Conservation (phyloP, 2,329 filamentous ascomycete genomes). For the Xylaria sp. region DNA sequence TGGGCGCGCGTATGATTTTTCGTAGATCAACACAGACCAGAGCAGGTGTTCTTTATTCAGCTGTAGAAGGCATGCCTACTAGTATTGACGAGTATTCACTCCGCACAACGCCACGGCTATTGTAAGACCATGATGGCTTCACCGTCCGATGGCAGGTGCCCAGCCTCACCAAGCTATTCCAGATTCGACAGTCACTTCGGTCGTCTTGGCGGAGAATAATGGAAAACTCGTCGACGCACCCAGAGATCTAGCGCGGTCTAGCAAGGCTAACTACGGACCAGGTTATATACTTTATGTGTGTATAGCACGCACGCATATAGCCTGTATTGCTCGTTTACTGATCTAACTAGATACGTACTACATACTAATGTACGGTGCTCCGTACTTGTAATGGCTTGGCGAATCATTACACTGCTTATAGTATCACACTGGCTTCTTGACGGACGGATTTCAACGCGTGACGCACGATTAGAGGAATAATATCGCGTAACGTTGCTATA, state of each 20-base stretch:
- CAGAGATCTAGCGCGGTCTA: constrained; percentile 22
- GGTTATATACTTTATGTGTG: background rate
- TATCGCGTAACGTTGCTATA: background rate
- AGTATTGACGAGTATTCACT: background rate
- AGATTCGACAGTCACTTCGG: constrained; percentile 8
- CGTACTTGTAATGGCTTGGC: background rate
- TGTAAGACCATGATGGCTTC: constrained; percentile 16
- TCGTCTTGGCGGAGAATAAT: constrained; percentile 4
- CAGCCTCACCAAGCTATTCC: background rate
- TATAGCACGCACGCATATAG: too few relatives aligned
- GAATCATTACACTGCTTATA: background rate
- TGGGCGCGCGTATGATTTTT: background rate
- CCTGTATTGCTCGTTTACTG: background rate
- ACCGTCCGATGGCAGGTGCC: background rate
- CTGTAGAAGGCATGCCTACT: background rate
- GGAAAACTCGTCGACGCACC: constrained; percentile 9
- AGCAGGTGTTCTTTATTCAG: constrained; percentile 11
- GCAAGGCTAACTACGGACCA: constrained; percentile 2
- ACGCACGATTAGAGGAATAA: background rate
- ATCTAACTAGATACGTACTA: background rate
- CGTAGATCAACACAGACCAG: too few relatives aligned
- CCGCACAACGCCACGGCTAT: background rate
- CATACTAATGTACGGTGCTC: too few relatives aligned
- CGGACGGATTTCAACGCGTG: background rate
- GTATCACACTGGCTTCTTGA: background rate